These are phyloP conservation scores for Heliamphora ciliata DNA, from an alignment of 179 eudicot species.

Conservation along the genomic window DNA sequence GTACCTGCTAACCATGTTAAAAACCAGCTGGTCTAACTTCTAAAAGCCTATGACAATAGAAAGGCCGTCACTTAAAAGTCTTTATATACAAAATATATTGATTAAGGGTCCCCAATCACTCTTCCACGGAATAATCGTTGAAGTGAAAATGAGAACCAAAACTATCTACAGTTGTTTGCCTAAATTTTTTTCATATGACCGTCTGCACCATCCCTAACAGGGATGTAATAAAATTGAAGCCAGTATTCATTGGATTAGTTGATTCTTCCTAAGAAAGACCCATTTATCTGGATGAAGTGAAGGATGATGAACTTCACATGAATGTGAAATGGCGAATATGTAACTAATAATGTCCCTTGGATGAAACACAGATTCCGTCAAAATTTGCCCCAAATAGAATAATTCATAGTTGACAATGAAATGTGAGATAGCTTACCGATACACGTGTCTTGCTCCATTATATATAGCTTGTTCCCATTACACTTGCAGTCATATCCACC, in stretches of 20 bases:
- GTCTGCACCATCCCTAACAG: background rate
- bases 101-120: too few species aligned
- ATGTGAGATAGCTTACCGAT: conserved; percentile 40
- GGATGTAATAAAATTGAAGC: background rate
- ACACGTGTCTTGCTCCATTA: conserved; percentile 62
- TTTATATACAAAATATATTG: too few species aligned
- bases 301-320: background rate
- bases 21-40: too few species aligned
- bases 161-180: background rate
- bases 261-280: background rate
- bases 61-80: too few species aligned
- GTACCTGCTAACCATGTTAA: too few species aligned
- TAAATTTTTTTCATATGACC: background rate
- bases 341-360: background rate
- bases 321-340: background rate
- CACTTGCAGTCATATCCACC: conserved; percentile 78
- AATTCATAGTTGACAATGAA: background rate
- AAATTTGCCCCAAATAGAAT: background rate
- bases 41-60: too few species aligned
- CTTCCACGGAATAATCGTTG: too few species aligned
- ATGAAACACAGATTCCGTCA: background rate
- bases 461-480: conserved; percentile 45
- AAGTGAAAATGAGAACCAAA: too few species aligned
- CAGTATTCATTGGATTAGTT: background rate
- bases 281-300: background rate